These are phyloP conservation scores for Ophiostoma quercus DNA, from an alignment of 2,329 filamentous ascomycete species.

Conservation along the genomic window DNA sequence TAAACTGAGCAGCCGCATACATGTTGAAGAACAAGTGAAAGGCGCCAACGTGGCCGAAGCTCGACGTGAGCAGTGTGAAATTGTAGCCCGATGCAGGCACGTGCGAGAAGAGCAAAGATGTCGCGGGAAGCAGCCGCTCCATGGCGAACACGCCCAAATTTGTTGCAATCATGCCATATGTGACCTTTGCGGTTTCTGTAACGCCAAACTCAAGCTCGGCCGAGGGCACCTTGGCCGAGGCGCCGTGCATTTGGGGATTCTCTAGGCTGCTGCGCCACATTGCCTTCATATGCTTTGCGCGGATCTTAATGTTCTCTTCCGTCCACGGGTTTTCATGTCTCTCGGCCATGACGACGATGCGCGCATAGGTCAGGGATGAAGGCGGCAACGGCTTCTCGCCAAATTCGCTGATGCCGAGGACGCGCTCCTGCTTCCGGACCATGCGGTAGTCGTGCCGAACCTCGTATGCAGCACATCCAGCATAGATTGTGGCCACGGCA, in stretches of 20 bases:
- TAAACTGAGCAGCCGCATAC: conserved; percentile 30
- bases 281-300: not conserved
- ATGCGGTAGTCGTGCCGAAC: conserved; percentile 25
- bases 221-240: not conserved
- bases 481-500: conserved; percentile 26
- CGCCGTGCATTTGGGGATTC: conserved; percentile 3
- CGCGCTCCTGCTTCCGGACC: conserved; percentile 19
- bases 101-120: conserved; percentile 27
- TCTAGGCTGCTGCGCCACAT: not conserved
- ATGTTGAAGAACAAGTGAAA: conserved; percentile 33
- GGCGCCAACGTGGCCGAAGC: conserved; percentile 32
- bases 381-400: conserved; percentile 7
- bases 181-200: conserved; percentile 23
- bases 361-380: conserved; percentile 4
- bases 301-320: not conserved
- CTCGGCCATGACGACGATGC: not conserved
- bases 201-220: conserved; percentile 10
- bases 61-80: conserved; percentile 32
- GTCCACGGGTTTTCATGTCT: conserved; percentile 11
- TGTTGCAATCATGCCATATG: conserved; percentile 25
- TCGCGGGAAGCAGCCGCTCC: conserved; percentile 24
- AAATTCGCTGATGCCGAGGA: conserved; percentile 8
- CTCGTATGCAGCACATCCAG: conserved; percentile 25
- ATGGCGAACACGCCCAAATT: conserved; percentile 27
- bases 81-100: conserved; percentile 23